phyloP scores from a whole-genome alignment of 352 stramenopile species.

The Globisporangium spinosum region DNA sequence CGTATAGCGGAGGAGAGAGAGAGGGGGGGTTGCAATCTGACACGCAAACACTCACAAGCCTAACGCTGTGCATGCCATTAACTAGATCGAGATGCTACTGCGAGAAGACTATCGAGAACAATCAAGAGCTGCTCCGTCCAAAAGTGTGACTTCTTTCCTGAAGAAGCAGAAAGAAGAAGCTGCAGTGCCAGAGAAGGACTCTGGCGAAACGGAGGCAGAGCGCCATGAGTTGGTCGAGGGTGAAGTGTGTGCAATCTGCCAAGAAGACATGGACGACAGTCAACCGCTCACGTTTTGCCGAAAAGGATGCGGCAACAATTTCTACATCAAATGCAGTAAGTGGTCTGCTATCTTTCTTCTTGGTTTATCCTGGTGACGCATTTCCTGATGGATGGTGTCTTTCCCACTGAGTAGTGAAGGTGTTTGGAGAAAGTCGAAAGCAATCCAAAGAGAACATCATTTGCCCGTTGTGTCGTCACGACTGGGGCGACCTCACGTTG shows the following conservation, averaged over 20 bases:
- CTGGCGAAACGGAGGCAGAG: conserved; percentile 26
- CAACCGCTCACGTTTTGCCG: conserved; percentile 71
- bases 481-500: conserved; percentile 71
- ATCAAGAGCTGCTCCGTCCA: conserved; percentile 17
- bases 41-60: neutral
- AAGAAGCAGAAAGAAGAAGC: conserved; percentile 34
- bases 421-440: conserved; percentile 74
- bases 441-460: conserved; percentile 85
- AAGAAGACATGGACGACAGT: conserved; percentile 69
- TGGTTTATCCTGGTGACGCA: neutral
- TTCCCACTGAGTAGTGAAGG: conserved; percentile 48
- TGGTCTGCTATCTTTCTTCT: neutral
- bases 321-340: conserved; percentile 67
- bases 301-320: conserved; percentile 77
- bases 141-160: conserved; percentile 30
- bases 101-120: conserved; percentile 55
- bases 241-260: conserved; percentile 82
- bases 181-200: conserved; percentile 21
- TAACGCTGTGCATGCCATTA: neutral
- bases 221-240: conserved; percentile 63
- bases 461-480: conserved; percentile 77
- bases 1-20: no score
- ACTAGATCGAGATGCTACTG: conserved; percentile 63
- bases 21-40: neutral
- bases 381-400: neutral